Percentiles rank a stretch among this genome's conserved stretches.
Evolutionary conservation across 108 stramenopile species (phyloP).

Genomic region (Nannochloropsis salina): DNA sequence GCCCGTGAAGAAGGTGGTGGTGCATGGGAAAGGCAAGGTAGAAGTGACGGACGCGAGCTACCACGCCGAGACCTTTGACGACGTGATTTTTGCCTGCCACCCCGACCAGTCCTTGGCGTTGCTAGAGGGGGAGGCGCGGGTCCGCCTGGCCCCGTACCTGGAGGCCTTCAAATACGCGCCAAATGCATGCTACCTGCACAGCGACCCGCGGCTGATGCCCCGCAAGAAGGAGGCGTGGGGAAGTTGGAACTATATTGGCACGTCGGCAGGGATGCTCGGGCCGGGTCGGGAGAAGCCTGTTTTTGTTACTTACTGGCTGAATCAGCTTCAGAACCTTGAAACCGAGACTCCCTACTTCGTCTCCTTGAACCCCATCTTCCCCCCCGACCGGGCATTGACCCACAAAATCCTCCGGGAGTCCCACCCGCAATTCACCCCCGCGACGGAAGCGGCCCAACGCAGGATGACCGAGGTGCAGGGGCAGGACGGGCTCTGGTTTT

Average conservation of each 20-base stretch:
- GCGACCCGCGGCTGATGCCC: conserved; percentile 83
- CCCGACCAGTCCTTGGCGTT: conserved; percentile 63
- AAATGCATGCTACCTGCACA: conserved; percentile 83
- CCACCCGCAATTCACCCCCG: conserved; percentile 80
- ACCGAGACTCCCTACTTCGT: conserved; percentile 71
- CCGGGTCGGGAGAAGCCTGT: conserved; percentile 44
- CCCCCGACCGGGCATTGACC: conserved; percentile 58
- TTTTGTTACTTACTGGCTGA: conserved; percentile 92
- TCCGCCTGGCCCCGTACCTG: conserved; percentile 51
- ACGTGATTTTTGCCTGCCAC: conserved; percentile 79
- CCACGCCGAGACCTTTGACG: conserved; percentile 24
- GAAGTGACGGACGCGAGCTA: conserved; percentile 46
- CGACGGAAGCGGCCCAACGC: conserved; percentile 63
- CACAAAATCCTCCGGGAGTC: conserved; percentile 56
- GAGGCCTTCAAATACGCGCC: conserved; percentile 60
- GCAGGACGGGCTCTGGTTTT: conserved; percentile 75
- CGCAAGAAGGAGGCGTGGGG: conserved; percentile 70
- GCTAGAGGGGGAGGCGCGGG: conserved; percentile 45
- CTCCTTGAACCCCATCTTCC: conserved; percentile 77
- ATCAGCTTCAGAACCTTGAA: conserved; percentile 78
- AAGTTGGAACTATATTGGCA: conserved; percentile 86
- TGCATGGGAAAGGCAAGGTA: background rate
- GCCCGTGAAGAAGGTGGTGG: conserved; percentile 16
- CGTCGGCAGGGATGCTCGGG: conserved; percentile 34
- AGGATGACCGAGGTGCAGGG: conserved; percentile 64